These are phyloP conservation scores for Euphrasia arctica DNA, from an alignment of 305 asterid species.

Conservation along the genomic window DNA sequence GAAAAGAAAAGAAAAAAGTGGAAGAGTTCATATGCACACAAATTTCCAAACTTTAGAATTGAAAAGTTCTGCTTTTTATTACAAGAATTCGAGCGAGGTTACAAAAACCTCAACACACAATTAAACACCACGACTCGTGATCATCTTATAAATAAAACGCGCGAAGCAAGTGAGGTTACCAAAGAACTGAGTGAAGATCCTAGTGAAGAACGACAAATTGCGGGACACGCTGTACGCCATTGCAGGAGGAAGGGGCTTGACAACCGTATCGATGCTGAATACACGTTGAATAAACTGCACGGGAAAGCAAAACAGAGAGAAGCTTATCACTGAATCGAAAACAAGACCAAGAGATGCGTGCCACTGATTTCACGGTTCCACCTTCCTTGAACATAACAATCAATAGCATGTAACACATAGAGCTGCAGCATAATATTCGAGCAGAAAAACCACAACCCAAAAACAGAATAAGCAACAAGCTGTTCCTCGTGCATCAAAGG, in stretches of 20 bases:
- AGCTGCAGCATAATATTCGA: no score
- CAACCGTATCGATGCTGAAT: constrained; percentile 83
- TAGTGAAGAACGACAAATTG: constrained; percentile 84
- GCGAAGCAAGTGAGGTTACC: constrained; percentile 35
- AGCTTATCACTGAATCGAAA: constrained; percentile 13
- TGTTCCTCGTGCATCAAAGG: constrained; percentile 22
- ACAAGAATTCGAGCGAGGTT: no score
- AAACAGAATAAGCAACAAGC: no score
- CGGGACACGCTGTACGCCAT: constrained; percentile 80
- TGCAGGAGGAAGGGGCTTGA: constrained; percentile 88
- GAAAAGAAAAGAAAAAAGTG: no score
- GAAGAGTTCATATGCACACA: constrained; percentile 2
- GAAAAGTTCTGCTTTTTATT: no score
- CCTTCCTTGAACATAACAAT: no score
- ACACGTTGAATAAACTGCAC: constrained; percentile 89
- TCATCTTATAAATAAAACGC: not conserved
- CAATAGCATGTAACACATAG: no score
- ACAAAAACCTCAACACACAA: not conserved
- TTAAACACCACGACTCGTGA: not conserved
- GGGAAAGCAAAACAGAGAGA: constrained; percentile 5
- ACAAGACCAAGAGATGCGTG: not conserved
- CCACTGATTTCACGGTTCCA: no score
- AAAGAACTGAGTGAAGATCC: constrained; percentile 90
- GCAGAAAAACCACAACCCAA: no score
- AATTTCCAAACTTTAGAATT: not conserved